phyloP scores from a whole-genome alignment of 495 filamentous ascomycete genomes.

The Tuber microsphaerosporum region DNA sequence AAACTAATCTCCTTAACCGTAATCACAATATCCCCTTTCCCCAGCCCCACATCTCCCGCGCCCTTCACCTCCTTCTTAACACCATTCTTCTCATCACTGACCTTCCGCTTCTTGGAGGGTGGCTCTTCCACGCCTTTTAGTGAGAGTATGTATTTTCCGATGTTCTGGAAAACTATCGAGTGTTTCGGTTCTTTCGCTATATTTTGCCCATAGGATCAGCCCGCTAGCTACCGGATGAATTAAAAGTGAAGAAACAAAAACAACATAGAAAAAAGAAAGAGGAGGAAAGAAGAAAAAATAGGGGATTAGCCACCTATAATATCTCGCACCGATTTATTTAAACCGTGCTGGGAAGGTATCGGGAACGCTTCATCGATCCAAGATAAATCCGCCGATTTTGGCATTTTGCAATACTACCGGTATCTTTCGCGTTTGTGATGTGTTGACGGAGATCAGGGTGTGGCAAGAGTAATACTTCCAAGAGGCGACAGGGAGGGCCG shows the following conservation, averaged over 20 bases:
- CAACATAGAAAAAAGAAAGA: neutral
- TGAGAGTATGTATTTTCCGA: slow-evolving; percentile 36
- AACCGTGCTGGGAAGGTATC: slow-evolving; percentile 21
- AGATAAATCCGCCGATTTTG: slow-evolving; percentile 32
- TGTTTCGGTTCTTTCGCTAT: slow-evolving; percentile 37
- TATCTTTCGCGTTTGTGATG: neutral
- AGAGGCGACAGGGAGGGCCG: neutral
- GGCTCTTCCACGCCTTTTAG: slow-evolving; percentile 11
- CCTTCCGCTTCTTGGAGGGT: slow-evolving; percentile 38
- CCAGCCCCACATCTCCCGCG: neutral
- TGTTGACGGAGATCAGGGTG: slow-evolving; percentile 6
- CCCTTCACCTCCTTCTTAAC: slow-evolving; percentile 28
- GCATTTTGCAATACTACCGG: neutral
- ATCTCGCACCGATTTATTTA: slow-evolving; percentile 38
- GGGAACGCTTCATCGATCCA: slow-evolving; percentile 40
- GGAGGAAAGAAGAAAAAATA: neutral
- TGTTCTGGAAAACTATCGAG: slow-evolving; percentile 30
- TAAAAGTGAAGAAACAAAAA: neutral
- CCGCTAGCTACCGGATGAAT: slow-evolving; percentile 6
- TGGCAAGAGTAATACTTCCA: neutral
- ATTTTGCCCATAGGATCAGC: neutral
- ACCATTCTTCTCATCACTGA: slow-evolving; percentile 18
- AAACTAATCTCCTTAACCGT: slow-evolving; percentile 40
- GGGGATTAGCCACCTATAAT: slow-evolving; percentile 27
- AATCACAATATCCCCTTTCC: slow-evolving; percentile 26